Conservation (phyloP, 2,329 filamentous ascomycete genomes). For the Colletotrichum noveboracense region DNA sequence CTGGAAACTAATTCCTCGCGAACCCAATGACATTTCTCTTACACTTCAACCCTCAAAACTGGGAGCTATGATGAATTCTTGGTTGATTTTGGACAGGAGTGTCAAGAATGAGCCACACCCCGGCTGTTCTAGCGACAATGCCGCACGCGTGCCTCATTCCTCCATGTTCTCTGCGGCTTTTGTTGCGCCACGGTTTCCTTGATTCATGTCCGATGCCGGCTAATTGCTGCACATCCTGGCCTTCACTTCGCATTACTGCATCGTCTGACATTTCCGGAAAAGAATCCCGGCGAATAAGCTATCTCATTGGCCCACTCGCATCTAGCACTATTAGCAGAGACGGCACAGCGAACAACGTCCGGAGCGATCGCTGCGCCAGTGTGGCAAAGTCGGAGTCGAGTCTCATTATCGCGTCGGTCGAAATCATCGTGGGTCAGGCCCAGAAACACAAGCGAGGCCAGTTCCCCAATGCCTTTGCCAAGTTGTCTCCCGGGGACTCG, state of each 20-base stretch:
- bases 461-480: not conserved
- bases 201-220: not conserved
- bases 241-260: not conserved
- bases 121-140: not conserved
- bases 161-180: not conserved
- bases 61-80: not conserved
- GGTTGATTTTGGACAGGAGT: not conserved
- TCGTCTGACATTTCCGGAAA: not conserved
- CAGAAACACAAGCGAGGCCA: not conserved
- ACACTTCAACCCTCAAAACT: not conserved
- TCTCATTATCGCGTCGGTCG: not conserved
- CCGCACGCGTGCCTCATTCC: not conserved
- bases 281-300: not conserved
- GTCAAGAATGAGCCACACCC: not conserved
- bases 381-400: not conserved
- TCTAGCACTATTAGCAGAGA: not conserved
- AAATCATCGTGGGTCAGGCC: not conserved
- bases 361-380: not conserved
- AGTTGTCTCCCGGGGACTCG: not conserved
- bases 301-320: not conserved
- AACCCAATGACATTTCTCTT: not conserved
- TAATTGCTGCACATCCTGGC: not conserved
- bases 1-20: not conserved
- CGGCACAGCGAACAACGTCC: not conserved
- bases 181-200: not conserved